Base-by-base conservation (phyloP, 768 basidiomycete genomes). In the Coprinopsis strossmayeri region DNA sequence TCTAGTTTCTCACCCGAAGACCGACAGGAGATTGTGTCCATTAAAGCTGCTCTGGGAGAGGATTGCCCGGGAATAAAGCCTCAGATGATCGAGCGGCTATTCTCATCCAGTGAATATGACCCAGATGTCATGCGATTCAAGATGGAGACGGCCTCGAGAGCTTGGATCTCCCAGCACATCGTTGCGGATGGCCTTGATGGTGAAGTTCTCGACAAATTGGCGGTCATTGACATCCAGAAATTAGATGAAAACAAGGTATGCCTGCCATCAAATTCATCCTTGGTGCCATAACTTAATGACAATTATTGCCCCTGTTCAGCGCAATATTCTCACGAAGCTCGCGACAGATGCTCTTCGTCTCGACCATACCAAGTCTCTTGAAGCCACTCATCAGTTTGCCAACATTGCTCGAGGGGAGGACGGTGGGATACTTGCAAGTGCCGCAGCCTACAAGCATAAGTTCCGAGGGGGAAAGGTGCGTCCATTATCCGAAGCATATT, bases 81-180 rank as follows among this genome's bases (percentile, higher is more conserved):
- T 2, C 57, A 66, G 2, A 75, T 73, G 38, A 55, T 77, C 30
- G 49, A 55, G 15, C 50, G 21, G 1, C 63, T 70, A 3, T 77
- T 77, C 53, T 53, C 61, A 1, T 55, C 73, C 23, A 60, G 64
- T 0, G 53, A 64, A 10, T 72, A 71, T 30, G 57, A 73, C n/a
- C 52, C 56, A 13, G 57, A 61, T 0, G 57, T 65, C 26, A 53
- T 54, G 2, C 63, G 70, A 28, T 57, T 61, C 12, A 50, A 57
- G 20, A 62, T 59, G 4, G 69, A 75, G 43, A 60, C 75, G 9
- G 69, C 66, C 12, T 64, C 64, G 53, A 66, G 76, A 1, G 76
- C 77, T 1, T 79, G 77, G 77, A 59, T 76, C 2, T 71, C 77
- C 0, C 70, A 74, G 24, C 76, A 72, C 47, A 51, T 82, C 4